These are phyloP conservation scores for Pyropia yezoensis DNA, from an alignment of 23 red algal genomes.

Conservation along the genomic window DNA sequence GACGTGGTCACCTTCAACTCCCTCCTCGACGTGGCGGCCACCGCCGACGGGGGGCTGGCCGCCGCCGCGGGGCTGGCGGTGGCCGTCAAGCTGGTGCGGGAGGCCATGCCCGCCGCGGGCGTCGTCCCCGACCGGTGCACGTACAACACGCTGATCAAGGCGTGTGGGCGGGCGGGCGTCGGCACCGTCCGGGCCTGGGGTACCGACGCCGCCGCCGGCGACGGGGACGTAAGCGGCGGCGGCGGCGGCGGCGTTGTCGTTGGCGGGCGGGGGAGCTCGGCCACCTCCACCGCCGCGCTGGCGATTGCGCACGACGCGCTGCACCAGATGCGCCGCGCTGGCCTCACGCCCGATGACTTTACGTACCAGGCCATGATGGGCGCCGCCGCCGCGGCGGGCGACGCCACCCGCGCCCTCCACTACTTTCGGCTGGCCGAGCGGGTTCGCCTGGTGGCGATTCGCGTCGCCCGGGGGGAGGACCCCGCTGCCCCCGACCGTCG, in stretches of 20 bases:
- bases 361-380: slow-evolving; percentile 52
- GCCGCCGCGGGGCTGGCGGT: slow-evolving; percentile 6
- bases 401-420: slow-evolving; percentile 44
- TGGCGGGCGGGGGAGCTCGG: slow-evolving; percentile 16
- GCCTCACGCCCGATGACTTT: slow-evolving; percentile 34
- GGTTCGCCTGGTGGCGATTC: no score
- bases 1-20: slow-evolving; percentile 49
- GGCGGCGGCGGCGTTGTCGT: background rate
- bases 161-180: no score
- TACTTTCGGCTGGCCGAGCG: slow-evolving; percentile 26
- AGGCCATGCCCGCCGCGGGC: slow-evolving; percentile 35
- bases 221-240: no score
- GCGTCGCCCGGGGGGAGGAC: no score
- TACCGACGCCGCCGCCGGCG: no score
- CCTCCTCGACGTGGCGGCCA: slow-evolving; percentile 18
- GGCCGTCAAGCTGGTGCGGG: slow-evolving; percentile 18
- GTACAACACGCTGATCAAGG: slow-evolving; percentile 63
- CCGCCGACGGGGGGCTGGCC: slow-evolving; percentile 18
- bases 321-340: slow-evolving; percentile 6
- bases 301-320: slow-evolving; percentile 33
- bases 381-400: slow-evolving; percentile 40
- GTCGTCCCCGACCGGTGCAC: slow-evolving; percentile 33
- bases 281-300: slow-evolving; percentile 25
- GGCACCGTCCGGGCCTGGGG: no score
- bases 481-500: no score